Evolutionary conservation across 306 rosid genomes (phyloP).

Genomic region (Erythrophleum fordii): DNA sequence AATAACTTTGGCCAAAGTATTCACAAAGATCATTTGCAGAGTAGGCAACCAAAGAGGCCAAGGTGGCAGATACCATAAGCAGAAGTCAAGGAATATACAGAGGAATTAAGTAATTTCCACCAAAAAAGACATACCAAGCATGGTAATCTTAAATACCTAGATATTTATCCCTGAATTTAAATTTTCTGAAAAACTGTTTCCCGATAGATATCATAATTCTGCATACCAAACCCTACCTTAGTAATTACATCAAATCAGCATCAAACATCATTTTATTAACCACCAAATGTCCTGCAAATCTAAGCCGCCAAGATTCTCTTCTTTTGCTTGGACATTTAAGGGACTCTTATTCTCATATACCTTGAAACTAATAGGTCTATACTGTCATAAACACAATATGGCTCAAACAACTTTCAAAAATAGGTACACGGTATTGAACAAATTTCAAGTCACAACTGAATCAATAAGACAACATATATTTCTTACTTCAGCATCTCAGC

Average conservation of each 20-base stretch:
- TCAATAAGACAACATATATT: neutral
- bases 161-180: neutral
- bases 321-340: neutral
- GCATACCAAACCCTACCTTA: neutral
- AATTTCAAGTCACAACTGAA: neutral
- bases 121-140: neutral
- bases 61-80: neutral
- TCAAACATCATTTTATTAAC: slow-evolving; percentile 13
- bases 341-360: slow-evolving; percentile 15
- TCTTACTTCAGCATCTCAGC: slow-evolving; percentile 81
- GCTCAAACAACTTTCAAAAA: slow-evolving; percentile 12
- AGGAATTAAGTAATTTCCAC: neutral
- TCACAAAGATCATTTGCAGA: slow-evolving; percentile 1
- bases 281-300: neutral
- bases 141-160: neutral
- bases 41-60: slow-evolving; percentile 2
- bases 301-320: neutral
- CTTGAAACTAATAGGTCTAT: slow-evolving; percentile 11
- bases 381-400: neutral
- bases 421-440: neutral
- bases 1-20: slow-evolving; percentile 1
- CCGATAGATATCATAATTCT: neutral
- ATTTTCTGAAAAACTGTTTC: neutral
- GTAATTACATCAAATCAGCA: neutral
- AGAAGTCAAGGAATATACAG: slow-evolving; percentile 1